Percentiles rank a stretch among this genome's conserved stretches.
These are phyloP conservation scores for Oryza longistaminata DNA, from an alignment of 176 grass and related monocot species.

Conservation along the genomic window DNA sequence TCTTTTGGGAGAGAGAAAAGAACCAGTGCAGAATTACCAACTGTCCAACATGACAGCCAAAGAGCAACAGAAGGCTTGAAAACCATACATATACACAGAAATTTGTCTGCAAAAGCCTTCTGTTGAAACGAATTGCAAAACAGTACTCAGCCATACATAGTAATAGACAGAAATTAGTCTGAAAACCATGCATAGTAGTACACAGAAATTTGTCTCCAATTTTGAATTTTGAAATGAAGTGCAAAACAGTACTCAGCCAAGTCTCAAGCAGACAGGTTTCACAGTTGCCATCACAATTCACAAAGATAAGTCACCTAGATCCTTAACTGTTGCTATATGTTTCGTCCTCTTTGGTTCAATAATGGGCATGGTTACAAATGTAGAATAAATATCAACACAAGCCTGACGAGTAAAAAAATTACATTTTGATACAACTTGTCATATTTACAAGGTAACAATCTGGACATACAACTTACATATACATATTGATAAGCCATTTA, in stretches of 20 bases:
- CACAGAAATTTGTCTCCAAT: not conserved
- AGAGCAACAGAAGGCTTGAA: not conserved
- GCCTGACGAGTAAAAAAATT: not conserved
- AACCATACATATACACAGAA: not conserved
- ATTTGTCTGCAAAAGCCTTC: not conserved
- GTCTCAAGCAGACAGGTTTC: not conserved
- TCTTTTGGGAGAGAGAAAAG: not conserved
- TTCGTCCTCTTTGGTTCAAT: not conserved
- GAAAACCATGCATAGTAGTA: too few species aligned
- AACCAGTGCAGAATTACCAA: not conserved
- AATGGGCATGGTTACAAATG: not conserved
- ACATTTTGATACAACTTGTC: not conserved
- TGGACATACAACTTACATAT: not conserved
- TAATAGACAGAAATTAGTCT: too few species aligned
- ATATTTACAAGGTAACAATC: constrained; percentile 3
- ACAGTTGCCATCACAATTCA: not conserved
- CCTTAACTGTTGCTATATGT: not conserved
- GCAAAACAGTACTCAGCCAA: not conserved
- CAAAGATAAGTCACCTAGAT: not conserved
- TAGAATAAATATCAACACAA: not conserved
- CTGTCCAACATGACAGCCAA: not conserved
- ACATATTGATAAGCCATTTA: not conserved
- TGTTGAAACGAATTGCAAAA: not conserved
- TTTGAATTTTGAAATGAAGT: not conserved
- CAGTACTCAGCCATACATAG: too few species aligned